These are phyloP conservation scores for Kluyveromyces aestuarii DNA, from an alignment of 805 yeast genomes.

Conservation along the genomic window DNA sequence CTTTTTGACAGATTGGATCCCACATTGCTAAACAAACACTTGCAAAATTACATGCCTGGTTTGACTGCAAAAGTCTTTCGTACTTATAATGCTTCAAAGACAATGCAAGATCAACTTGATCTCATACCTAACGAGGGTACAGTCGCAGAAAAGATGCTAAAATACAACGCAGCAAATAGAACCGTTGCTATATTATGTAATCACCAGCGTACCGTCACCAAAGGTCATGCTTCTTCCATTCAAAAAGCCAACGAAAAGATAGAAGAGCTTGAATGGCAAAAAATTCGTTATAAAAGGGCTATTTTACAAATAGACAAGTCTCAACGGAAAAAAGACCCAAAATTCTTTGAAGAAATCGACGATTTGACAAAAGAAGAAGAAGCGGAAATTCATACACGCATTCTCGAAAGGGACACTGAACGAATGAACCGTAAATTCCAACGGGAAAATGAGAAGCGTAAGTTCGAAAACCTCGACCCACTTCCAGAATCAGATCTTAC, in stretches of 20 bases:
- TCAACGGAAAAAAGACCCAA: conserved; percentile 39
- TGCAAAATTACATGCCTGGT: conserved; percentile 86
- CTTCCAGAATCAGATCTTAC: conserved; percentile 48
- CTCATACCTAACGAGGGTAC: conserved; percentile 80
- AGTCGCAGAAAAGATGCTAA: conserved; percentile 76
- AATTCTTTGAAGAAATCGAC: conserved; percentile 58
- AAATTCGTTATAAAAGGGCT: conserved; percentile 62
- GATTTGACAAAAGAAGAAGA: conserved; percentile 61
- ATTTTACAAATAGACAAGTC: conserved; percentile 55
- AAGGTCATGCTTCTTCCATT: conserved; percentile 73
- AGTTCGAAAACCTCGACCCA: conserved; percentile 44
- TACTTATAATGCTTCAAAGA: conserved; percentile 92
- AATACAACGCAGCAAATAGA: conserved; percentile 89
- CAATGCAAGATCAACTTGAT: conserved; percentile 93
- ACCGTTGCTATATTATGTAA: conserved; percentile 94
- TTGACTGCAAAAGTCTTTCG: conserved; percentile 95
- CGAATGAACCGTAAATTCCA: conserved; percentile 54
- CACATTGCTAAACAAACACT: conserved; percentile 67
- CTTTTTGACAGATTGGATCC: conserved; percentile 88
- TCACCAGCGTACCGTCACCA: conserved; percentile 89
- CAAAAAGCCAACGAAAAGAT: conserved; percentile 70
- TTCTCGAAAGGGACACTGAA: conserved; percentile 59
- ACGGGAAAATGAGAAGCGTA: conserved; percentile 69
- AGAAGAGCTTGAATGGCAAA: conserved; percentile 79
- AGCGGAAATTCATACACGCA: conserved; percentile 43